A percentile compares a stretch with the other conserved stretches of the same genome.
These are phyloP conservation scores for Dryadomyces sulphureus DNA, from an alignment of 2,329 filamentous ascomycete genomes.

Conservation along the genomic window DNA sequence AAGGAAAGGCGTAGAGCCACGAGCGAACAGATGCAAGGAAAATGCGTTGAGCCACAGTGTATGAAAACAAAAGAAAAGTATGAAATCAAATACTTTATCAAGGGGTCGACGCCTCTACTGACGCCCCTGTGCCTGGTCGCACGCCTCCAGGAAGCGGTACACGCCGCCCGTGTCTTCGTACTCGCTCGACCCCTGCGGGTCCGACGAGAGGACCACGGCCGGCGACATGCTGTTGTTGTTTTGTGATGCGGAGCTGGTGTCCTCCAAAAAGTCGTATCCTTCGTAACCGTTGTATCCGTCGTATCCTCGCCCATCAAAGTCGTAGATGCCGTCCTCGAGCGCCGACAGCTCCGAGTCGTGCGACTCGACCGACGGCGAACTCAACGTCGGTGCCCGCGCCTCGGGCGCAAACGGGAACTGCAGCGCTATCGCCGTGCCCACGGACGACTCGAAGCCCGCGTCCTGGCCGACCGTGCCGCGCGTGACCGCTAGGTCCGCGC, in stretches of 20 bases:
- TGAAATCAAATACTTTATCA: background rate
- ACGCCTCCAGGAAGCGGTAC: constrained; percentile 43
- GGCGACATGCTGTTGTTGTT: constrained; percentile 28
- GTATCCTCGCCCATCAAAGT: constrained; percentile 8
- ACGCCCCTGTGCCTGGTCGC: constrained; percentile 24
- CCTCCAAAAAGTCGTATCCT: constrained; percentile 9
- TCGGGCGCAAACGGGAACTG: constrained; percentile 74
- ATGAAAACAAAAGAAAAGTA: background rate
- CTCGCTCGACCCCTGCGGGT: constrained; percentile 28
- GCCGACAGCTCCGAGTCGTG: constrained; percentile 17
- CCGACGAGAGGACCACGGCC: constrained; percentile 22
- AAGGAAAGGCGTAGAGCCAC: background rate
- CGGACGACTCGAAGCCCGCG: constrained; percentile 49
- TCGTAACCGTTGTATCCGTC: constrained; percentile 18
- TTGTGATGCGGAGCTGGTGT: constrained; percentile 29
- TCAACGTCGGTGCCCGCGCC: constrained; percentile 15
- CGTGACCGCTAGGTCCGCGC: constrained; percentile 72
- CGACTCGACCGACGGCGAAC: constrained; percentile 33
- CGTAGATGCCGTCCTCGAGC: constrained; percentile 18
- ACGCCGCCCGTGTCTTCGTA: constrained; percentile 43
- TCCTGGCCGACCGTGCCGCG: constrained; percentile 72
- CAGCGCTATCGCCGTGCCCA: constrained; percentile 59
- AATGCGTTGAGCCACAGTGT: background rate
- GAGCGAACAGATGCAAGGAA: too few relatives aligned
- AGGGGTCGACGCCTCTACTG: background rate